Evolutionary conservation across 306 rosid genomes (phyloP).

Genomic region (Rosa persica): DNA sequence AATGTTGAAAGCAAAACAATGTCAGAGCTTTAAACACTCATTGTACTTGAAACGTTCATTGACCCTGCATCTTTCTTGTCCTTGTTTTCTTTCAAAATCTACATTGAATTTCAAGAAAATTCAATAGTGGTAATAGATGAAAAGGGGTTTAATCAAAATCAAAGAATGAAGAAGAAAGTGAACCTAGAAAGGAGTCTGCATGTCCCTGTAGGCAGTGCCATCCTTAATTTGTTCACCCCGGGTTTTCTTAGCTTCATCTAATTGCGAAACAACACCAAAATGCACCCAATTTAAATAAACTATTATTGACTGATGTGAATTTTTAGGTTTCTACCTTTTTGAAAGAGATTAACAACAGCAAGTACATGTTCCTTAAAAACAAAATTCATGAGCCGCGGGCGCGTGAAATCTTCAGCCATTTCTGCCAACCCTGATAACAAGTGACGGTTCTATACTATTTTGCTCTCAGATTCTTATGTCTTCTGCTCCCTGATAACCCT

Average conservation of each 20-base stretch:
- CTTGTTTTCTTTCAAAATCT: slow-evolving; percentile 87
- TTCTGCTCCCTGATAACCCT: not conserved
- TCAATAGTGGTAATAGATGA: not conserved
- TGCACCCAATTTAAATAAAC: not conserved
- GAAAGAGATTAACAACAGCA: not conserved
- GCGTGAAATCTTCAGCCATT: slow-evolving; percentile 70
- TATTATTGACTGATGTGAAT: not conserved
- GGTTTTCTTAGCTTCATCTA: slow-evolving; percentile 66
- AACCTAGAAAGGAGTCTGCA: slow-evolving; percentile 84
- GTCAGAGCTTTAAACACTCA: slow-evolving; percentile 36
- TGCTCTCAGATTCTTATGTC: not conserved
- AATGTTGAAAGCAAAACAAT: not conserved
- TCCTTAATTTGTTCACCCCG: slow-evolving; percentile 89
- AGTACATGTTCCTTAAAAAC: slow-evolving; percentile 85
- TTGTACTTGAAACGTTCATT: slow-evolving; percentile 93
- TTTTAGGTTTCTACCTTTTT: not conserved
- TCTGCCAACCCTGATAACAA: not conserved
- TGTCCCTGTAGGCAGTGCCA: slow-evolving; percentile 89
- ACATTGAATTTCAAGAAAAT: not conserved
- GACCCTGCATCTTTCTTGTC: slow-evolving; percentile 86
- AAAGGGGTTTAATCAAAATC: not conserved
- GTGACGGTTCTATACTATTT: too few relatives aligned
- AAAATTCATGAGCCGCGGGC: slow-evolving; percentile 72
- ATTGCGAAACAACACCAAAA: slow-evolving; percentile 33
- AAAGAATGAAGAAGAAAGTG: not conserved